Conservation (phyloP, 2,329 filamentous ascomycete genomes). For the Hymenoscyphus infarciens region DNA sequence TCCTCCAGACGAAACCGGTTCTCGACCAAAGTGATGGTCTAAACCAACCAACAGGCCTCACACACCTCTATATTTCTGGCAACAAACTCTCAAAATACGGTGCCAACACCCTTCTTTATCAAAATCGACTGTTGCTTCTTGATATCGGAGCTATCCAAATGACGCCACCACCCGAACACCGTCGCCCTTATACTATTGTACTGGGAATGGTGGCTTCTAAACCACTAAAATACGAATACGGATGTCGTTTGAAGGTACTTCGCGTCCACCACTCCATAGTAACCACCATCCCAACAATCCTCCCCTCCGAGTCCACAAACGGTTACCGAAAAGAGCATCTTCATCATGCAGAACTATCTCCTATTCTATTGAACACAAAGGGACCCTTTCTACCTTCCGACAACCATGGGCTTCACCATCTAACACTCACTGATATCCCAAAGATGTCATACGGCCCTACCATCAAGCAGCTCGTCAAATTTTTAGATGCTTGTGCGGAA, state of each 20-base stretch:
- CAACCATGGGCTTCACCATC: conserved; percentile 51
- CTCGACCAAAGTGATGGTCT: conserved; percentile 47
- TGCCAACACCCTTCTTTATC: conserved; percentile 43
- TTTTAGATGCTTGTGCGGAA: conserved; percentile 44
- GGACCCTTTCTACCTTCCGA: conserved; percentile 50
- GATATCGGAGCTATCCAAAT: conserved; percentile 45
- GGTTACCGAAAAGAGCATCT: conserved; percentile 31
- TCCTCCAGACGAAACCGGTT: conserved; percentile 42
- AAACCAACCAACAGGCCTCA: conserved; percentile 41
- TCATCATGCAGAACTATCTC: conserved; percentile 37
- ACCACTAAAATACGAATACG: conserved; percentile 39
- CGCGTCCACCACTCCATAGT: conserved; percentile 59
- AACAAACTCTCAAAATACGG: conserved; percentile 47
- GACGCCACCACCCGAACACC: background rate
- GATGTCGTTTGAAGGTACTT: conserved; percentile 50
- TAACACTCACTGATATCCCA: conserved; percentile 54
- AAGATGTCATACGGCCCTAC: conserved; percentile 50
- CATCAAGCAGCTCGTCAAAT: conserved; percentile 44
- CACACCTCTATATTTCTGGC: conserved; percentile 52
- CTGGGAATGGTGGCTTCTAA: conserved; percentile 5
- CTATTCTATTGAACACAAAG: conserved; percentile 39
- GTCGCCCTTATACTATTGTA: conserved; percentile 11
- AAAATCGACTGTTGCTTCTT: conserved; percentile 48
- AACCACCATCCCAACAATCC: conserved; percentile 49
- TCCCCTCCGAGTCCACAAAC: background rate